Base-by-base conservation (phyloP, 129 eudicot genomes). In the Calendula officinalis region DNA sequence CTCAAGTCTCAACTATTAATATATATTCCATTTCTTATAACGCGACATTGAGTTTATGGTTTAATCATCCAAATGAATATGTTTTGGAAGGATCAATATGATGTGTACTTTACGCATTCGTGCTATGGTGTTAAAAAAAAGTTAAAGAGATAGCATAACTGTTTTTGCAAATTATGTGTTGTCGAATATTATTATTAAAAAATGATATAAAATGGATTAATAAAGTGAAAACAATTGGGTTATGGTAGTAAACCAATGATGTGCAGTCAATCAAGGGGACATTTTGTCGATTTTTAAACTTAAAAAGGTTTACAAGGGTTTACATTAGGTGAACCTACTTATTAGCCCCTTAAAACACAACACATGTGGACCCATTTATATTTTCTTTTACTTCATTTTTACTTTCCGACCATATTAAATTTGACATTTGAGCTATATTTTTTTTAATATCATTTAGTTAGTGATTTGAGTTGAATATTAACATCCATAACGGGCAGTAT, bases 211-310 rank as follows among this genome's bases (percentile, higher is more conserved):
- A 50, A 62, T 52, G 34, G 45, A 51, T 52, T 51, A 38, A 34
- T 45, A 32, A 69, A 53, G 51, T 70, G 32, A 47, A 17, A 69
- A 46, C 63, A 63, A 53, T 62, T 53, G 56, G 64, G 58, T 56
- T 62, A 8, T 62, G 67, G 60, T 65, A 65, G 49, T 66, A 74
- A 74, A 66, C 67, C 60, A 54, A 74, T 81, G 80, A 85, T 79
- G 82, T 77, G 73, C 78, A 74, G 62, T 74, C 86, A 77, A 75
- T 77, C 38, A 69, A 75, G 89, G 92, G 74, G 73, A 78, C 96
- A 89, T 69, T 50, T 73, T 81, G 85, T 81, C 87, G 40, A 73
- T 72, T 27, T 36, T 73, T 42, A 54, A 12, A 41, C 41, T 66
- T 44, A 42, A 69, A 69, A 60, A 62, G 57, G 39, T 49, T 36